A percentile compares a stretch with the other conserved stretches of the same genome.
These are phyloP conservation scores for Xanthoconium separans DNA, from an alignment of 1,284 basidiomycete species.

Conservation along the genomic window DNA sequence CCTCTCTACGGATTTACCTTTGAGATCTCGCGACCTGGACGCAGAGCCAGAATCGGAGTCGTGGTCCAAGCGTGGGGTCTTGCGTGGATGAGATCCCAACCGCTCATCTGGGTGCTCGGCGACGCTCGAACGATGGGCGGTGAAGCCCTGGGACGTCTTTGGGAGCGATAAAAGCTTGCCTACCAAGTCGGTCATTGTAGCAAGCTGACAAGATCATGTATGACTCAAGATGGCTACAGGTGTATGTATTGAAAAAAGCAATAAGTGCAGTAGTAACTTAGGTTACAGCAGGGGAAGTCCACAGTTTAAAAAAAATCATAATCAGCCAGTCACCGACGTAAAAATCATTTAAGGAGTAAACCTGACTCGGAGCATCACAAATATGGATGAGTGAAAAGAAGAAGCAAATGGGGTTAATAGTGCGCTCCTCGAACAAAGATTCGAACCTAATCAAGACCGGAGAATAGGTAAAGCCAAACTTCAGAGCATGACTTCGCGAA, in stretches of 20 bases:
- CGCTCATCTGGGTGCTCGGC: conserved; percentile 34
- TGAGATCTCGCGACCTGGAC: conserved; percentile 46
- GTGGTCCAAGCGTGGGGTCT: conserved; percentile 60
- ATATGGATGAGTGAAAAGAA: neutral
- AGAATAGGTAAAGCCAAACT: neutral
- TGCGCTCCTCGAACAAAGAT: neutral
- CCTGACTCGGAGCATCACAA: neutral
- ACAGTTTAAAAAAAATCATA: no score
- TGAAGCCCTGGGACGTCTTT: conserved; percentile 53
- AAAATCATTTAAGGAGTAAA: neutral
- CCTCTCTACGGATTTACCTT: conserved; percentile 27
- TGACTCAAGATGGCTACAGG: no score
- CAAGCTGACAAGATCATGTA: neutral
- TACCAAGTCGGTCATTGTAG: conserved; percentile 26
- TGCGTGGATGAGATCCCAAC: conserved; percentile 58
- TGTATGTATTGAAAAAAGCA: no score
- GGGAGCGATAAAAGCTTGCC: conserved; percentile 50
- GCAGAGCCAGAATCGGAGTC: conserved; percentile 65
- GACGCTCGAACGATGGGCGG: conserved; percentile 37
- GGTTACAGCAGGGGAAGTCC: no score
- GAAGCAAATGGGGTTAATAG: neutral
- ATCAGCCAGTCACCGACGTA: no score
- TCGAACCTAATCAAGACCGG: neutral
- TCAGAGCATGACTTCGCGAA: conserved; percentile 55
- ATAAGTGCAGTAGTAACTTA: no score